phyloP scores from a whole-genome alignment of 768 basidiomycete genomes.

The Rhizopogon roseolus region DNA sequence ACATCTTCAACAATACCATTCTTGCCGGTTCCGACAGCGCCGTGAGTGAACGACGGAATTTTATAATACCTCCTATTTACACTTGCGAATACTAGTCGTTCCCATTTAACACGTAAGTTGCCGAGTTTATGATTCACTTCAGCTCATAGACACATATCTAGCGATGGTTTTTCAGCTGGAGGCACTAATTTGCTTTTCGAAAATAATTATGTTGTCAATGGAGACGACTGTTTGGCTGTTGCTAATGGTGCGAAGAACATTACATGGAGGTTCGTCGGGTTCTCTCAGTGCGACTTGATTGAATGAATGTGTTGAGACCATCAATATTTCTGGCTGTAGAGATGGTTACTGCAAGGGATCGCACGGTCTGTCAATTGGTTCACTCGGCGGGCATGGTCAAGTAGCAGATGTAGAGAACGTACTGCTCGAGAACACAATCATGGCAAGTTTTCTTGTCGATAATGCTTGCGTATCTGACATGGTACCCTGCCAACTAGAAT shows the following conservation, averaged over 20 bases:
- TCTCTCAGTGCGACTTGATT: background rate
- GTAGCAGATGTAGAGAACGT: conserved; percentile 55
- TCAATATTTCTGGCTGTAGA: conserved; percentile 17
- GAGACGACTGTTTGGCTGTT: conserved; percentile 60
- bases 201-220: conserved; percentile 52
- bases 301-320: background rate
- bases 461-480: background rate
- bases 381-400: conserved; percentile 34
- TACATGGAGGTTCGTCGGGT: conserved; percentile 33
- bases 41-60: background rate
- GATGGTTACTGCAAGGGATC: conserved; percentile 53
- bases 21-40: conserved; percentile 43
- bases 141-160: background rate
- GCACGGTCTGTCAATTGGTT: conserved; percentile 57
- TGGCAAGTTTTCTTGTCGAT: conserved; percentile 25
- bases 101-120: conserved; percentile 56
- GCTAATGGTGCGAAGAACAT: conserved; percentile 53
- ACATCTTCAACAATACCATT: conserved; percentile 52
- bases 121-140: background rate
- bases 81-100: conserved; percentile 35
- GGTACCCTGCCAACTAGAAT: conserved; percentile 27
- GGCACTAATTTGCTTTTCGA: conserved; percentile 57
- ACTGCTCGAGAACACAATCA: conserved; percentile 43
- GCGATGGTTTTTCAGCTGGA: conserved; percentile 46
- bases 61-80: background rate